phyloP scores from a whole-genome alignment of 352 stramenopile species.

The Phytophthora sp. region DNA sequence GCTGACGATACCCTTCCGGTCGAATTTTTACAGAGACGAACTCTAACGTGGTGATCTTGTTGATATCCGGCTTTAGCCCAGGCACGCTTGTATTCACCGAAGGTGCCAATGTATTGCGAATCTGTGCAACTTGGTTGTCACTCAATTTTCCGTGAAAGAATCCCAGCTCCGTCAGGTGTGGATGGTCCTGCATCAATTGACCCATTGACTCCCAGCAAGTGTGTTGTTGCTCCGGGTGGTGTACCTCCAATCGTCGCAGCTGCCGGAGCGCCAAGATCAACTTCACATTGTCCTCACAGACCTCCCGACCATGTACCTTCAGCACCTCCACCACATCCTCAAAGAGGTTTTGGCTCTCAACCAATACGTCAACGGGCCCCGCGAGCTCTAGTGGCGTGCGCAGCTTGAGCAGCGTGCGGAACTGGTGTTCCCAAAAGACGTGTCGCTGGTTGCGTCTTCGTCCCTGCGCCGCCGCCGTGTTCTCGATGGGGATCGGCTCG shows the following conservation, averaged over 20 bases:
- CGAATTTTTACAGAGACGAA: slow-evolving; percentile 77
- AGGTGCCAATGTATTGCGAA: slow-evolving; percentile 39
- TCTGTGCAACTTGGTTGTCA: slow-evolving; percentile 46
- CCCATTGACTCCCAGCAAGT: slow-evolving; percentile 50
- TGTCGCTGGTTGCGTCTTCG: slow-evolving; percentile 45
- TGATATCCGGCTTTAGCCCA: too few relatives aligned
- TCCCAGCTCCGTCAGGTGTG: slow-evolving; percentile 49
- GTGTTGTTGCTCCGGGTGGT: slow-evolving; percentile 74
- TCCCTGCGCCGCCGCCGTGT: slow-evolving; percentile 12
- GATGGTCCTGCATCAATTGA: slow-evolving; percentile 37
- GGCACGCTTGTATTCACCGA: too few relatives aligned
- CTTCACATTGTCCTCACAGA: slow-evolving; percentile 53
- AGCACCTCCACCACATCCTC: slow-evolving; percentile 60
- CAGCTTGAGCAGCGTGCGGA: slow-evolving; percentile 50
- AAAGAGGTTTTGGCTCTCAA: slow-evolving; percentile 42
- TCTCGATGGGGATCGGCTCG: slow-evolving; percentile 14
- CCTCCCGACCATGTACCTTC: slow-evolving; percentile 67
- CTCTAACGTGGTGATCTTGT: slow-evolving; percentile 51
- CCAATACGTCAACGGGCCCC: slow-evolving; percentile 2
- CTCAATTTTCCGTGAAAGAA: slow-evolving; percentile 80
- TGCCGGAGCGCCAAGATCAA: slow-evolving; percentile 46
- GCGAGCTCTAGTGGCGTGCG: slow-evolving; percentile 19
- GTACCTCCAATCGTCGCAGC: slow-evolving; percentile 68
- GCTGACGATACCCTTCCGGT: slow-evolving; percentile 44
- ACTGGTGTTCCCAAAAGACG: slow-evolving; percentile 68